phyloP scores from a whole-genome alignment of 306 rosid genomes.

The Astragalus membranaceus region DNA sequence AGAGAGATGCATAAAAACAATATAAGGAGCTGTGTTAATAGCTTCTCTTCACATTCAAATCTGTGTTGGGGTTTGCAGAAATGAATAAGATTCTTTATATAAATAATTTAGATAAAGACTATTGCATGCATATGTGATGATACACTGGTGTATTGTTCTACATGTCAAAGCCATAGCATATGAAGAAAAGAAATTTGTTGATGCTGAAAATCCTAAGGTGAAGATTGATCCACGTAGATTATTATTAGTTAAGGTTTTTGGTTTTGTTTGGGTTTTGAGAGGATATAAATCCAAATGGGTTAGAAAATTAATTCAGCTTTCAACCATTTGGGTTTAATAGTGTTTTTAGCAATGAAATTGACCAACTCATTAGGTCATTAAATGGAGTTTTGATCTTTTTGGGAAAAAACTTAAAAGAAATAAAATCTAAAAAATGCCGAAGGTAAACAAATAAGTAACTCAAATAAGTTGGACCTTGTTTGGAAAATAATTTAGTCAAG shows the following conservation, averaged over 20 bases:
- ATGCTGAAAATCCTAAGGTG: constrained; percentile 8
- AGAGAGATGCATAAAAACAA: constrained; percentile 81
- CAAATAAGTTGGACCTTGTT: too few species aligned
- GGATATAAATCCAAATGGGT: not conserved
- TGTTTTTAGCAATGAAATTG: not conserved
- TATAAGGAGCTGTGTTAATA: constrained; percentile 56
- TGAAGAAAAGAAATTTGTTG: not conserved
- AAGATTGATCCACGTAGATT: not conserved
- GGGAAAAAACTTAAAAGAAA: too few species aligned
- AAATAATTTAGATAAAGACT: not conserved
- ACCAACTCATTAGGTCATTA: not conserved
- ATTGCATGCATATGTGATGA: not conserved
- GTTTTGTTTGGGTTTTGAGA: not conserved
- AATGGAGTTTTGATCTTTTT: not conserved
- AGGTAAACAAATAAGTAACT: too few species aligned
- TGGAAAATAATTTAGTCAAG: too few species aligned
- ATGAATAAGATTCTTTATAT: constrained; percentile 48
- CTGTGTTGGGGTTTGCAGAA: constrained; percentile 61
- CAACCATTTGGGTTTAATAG: not conserved
- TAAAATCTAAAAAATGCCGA: too few species aligned
- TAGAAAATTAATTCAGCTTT: not conserved
- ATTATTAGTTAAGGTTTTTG: not conserved
- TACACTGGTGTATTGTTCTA: not conserved
- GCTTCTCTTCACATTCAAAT: constrained; percentile 75
- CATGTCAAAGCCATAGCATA: not conserved